These are phyloP conservation scores for Sporobolomyces pararoseus DNA, from an alignment of 768 basidiomycete species.

Conservation along the genomic window DNA sequence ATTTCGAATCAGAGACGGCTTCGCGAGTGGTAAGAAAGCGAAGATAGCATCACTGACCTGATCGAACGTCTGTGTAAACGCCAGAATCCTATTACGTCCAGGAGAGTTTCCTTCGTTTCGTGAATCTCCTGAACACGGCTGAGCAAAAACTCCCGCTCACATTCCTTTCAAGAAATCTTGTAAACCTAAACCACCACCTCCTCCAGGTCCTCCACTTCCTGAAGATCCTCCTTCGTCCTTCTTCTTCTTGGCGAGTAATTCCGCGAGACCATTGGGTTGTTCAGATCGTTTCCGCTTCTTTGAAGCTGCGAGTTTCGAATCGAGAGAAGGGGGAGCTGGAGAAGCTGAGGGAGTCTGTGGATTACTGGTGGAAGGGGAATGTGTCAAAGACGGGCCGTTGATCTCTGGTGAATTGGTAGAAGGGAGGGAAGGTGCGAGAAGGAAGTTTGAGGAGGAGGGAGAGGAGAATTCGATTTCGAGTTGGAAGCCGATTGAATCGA, in stretches of 20 bases:
- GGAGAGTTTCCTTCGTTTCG: no score
- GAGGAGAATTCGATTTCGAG: not conserved
- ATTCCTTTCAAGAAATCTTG: constrained; percentile 32
- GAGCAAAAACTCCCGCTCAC: no score
- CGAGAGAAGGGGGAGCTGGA: not conserved
- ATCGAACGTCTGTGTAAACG: no score
- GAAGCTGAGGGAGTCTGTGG: not conserved
- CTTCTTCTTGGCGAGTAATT: constrained; percentile 32
- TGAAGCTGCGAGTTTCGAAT: constrained; percentile 6
- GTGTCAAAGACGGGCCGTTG: no score
- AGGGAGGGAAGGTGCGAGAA: not conserved
- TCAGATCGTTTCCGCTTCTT: constrained; percentile 30
- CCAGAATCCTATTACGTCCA: no score
- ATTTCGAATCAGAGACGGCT: no score
- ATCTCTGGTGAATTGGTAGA: no score
- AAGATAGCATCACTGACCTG: no score
- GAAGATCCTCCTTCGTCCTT: not conserved
- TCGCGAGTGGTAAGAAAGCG: no score
- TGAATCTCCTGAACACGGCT: no score
- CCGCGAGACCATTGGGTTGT: constrained; percentile 23
- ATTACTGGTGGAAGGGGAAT: not conserved
- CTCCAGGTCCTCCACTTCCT: not conserved
- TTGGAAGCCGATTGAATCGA: no score
- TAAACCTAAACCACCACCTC: constrained; percentile 16
- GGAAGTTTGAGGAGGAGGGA: not conserved